These are phyloP conservation scores for Annulohypoxylon truncatum DNA, from an alignment of 2,329 filamentous ascomycete species.

Conservation along the genomic window DNA sequence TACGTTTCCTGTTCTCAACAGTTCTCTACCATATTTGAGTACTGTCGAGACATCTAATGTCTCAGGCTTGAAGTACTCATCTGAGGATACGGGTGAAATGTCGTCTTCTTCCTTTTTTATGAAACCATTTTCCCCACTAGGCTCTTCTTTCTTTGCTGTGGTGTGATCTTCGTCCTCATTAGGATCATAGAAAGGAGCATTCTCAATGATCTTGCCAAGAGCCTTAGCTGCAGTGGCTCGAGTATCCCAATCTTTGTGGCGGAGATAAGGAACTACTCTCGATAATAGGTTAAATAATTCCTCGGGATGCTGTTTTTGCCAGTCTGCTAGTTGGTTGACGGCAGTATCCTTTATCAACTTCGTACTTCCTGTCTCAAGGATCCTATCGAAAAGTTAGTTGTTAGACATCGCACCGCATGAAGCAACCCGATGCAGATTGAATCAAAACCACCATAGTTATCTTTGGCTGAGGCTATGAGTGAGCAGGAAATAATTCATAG, in stretches of 20 bases:
- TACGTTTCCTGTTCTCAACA: conserved; percentile 86
- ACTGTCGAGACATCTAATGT: conserved; percentile 82
- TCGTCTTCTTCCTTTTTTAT: conserved; percentile 73
- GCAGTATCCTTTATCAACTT: conserved; percentile 96
- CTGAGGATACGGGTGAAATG: conserved; percentile 59
- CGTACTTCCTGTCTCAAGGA: conserved; percentile 97
- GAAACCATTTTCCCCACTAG: conserved; percentile 54
- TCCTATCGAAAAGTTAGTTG: conserved; percentile 61
- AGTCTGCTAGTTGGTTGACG: conserved; percentile 95
- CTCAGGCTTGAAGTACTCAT: conserved; percentile 77
- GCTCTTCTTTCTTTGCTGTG: conserved; percentile 58
- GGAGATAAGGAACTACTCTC: conserved; percentile 92
- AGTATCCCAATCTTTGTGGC: conserved; percentile 97
- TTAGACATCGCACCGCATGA: background rate
- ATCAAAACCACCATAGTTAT: background rate
- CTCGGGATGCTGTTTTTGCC: conserved; percentile 97
- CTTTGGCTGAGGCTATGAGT: background rate
- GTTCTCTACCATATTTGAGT: conserved; percentile 82
- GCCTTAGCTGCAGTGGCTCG: conserved; percentile 92
- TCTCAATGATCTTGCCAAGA: conserved; percentile 91
- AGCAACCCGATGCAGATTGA: background rate
- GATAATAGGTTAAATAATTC: conserved; percentile 96
- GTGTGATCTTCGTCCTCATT: conserved; percentile 75
- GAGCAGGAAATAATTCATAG: conserved; percentile 15
- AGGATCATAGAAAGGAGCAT: conserved; percentile 88